phyloP scores from a whole-genome alignment of 164 flowering plant genomes.

The Umbilicus rupestris region DNA sequence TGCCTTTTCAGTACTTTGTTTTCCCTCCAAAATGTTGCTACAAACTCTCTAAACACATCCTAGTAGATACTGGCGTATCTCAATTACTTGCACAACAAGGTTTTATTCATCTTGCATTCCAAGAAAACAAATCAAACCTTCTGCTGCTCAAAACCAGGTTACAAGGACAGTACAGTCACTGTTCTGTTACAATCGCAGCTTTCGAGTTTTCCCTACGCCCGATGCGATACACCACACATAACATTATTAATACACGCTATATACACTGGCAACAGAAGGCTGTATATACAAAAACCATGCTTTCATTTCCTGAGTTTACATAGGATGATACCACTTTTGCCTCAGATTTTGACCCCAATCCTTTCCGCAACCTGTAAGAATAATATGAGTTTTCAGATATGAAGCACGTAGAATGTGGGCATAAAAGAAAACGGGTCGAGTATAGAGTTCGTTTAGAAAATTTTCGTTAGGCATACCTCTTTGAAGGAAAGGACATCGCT shows the following conservation, averaged over 20 bases:
- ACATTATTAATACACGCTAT: not conserved
- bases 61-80: too few relatives aligned
- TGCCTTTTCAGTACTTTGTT: not conserved
- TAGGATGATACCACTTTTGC: not conserved
- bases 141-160: not conserved
- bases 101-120: not conserved
- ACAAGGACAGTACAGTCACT: not conserved
- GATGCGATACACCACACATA: not conserved
- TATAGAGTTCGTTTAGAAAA: not conserved
- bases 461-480: constrained; percentile 41
- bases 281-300: not conserved
- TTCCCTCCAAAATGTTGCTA: not conserved
- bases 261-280: not conserved
- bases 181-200: not conserved
- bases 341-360: constrained; percentile 67
- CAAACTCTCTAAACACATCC: not conserved
- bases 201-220: not conserved
- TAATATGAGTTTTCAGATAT: not conserved
- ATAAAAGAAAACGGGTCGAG: not conserved
- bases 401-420: not conserved
- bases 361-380: constrained; percentile 72
- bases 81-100: not conserved
- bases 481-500: constrained; percentile 86
- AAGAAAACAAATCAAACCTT: not conserved
- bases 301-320: not conserved